These are phyloP conservation scores for Hirsutella minnesotensis DNA, from an alignment of 2,329 filamentous ascomycete genomes.

Conservation along the genomic window DNA sequence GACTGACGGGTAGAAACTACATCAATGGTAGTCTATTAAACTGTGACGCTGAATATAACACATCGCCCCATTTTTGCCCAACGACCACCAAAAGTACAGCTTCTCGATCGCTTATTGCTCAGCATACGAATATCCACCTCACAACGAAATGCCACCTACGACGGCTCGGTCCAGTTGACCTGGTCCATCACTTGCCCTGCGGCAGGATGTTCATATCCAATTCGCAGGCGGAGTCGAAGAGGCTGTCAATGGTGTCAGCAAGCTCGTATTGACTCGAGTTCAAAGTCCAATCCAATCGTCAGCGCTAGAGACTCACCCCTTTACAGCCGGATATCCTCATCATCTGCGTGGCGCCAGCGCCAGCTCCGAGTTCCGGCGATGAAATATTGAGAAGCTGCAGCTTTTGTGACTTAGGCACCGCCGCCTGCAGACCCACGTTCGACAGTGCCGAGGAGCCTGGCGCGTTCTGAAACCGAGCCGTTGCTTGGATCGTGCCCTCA, in stretches of 20 bases:
- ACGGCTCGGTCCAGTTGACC: conserved; percentile 90
- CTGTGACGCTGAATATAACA: no score
- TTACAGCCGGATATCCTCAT: conserved; percentile 80
- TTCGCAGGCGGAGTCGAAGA: conserved; percentile 73
- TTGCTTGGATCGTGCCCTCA: conserved; percentile 67
- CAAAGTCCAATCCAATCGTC: no score
- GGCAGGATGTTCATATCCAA: conserved; percentile 64
- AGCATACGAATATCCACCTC: neutral
- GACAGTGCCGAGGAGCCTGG: conserved; percentile 54
- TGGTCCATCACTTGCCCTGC: conserved; percentile 71
- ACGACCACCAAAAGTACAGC: no score
- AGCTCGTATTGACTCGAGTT: neutral
- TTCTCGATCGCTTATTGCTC: neutral
- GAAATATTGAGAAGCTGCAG: conserved; percentile 86
- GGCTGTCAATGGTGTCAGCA: conserved; percentile 39
- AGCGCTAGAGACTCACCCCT: conserved; percentile 74
- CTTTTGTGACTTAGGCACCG: conserved; percentile 93
- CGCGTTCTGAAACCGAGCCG: conserved; percentile 73
- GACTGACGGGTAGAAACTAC: no score
- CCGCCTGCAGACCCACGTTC: conserved; percentile 77
- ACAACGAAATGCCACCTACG: conserved; percentile 11
- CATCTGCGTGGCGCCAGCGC: conserved; percentile 75
- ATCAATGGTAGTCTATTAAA: no score
- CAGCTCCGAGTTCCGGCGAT: conserved; percentile 60
- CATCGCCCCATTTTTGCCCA: no score